These are phyloP conservation scores for Eucalyptus fibrosa DNA, from an alignment of 345 rosid genomes.

Conservation along the genomic window DNA sequence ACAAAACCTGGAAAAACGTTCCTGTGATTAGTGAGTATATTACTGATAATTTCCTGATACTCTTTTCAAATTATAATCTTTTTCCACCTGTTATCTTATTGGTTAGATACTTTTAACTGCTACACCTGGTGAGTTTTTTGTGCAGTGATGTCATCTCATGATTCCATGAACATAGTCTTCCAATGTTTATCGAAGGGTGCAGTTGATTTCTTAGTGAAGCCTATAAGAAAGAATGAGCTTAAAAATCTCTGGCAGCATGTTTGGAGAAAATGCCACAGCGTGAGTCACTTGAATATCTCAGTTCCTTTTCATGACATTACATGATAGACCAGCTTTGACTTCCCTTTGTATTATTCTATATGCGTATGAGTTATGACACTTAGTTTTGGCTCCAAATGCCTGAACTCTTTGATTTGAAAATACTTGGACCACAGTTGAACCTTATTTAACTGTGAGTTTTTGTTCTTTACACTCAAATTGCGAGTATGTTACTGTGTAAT, in stretches of 20 bases:
- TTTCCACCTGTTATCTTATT: not conserved
- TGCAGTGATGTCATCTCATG: constrained; percentile 62
- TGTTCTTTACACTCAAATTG: not conserved
- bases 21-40: constrained; percentile 44
- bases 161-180: constrained; percentile 40
- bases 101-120: constrained; percentile 5
- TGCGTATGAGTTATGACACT: not conserved
- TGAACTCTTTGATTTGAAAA: not conserved
- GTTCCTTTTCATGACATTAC: not conserved
- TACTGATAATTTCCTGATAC: not conserved
- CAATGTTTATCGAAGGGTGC: constrained; percentile 52
- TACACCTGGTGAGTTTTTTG: constrained; percentile 4
- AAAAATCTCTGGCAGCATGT: constrained; percentile 54
- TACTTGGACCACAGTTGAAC: not conserved
- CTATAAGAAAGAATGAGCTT: constrained; percentile 54
- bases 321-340: not conserved
- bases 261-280: constrained; percentile 49
- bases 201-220: constrained; percentile 45
- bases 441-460: not conserved
- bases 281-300: constrained; percentile 12
- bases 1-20: constrained; percentile 35
- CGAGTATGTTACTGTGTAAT: not conserved
- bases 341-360: not conserved
- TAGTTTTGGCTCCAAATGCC: not conserved
- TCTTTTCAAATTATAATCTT: not conserved